Evolutionary conservation across 352 stramenopile species (phyloP).

Genomic region (Globisporangium takayamanum): DNA sequence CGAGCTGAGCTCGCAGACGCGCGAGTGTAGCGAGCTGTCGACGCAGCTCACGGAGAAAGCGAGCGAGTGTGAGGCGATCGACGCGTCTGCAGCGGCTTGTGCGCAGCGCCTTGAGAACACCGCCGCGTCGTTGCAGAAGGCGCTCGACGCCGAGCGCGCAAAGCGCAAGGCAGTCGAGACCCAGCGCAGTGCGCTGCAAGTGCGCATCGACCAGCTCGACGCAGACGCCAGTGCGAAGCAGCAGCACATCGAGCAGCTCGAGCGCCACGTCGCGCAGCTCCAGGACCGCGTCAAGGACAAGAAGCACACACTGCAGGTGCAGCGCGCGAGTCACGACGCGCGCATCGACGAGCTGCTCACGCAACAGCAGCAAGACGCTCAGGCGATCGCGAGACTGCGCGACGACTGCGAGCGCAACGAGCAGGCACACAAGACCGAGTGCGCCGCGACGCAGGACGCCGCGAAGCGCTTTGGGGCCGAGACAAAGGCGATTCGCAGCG

Average conservation of each 20-base stretch:
- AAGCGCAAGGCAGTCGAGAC: slow-evolving; percentile 48
- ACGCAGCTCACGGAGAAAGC: slow-evolving; percentile 30
- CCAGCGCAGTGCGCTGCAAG: slow-evolving; percentile 24
- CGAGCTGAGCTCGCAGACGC: slow-evolving; percentile 29
- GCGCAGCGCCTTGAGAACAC: slow-evolving; percentile 35
- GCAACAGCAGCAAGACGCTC: slow-evolving; percentile 30
- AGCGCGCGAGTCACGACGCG: slow-evolving; percentile 22
- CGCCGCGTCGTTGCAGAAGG: slow-evolving; percentile 31
- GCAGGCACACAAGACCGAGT: slow-evolving; percentile 20
- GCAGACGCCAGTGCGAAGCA: slow-evolving; percentile 20
- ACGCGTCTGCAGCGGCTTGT: slow-evolving; percentile 39
- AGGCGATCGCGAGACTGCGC: slow-evolving; percentile 31
- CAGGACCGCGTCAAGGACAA: slow-evolving; percentile 42
- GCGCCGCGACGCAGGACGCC: slow-evolving; percentile 13
- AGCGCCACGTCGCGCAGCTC: slow-evolving; percentile 25
- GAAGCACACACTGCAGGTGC: slow-evolving; percentile 38
- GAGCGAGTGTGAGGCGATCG: slow-evolving; percentile 28
- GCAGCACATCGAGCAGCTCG: slow-evolving; percentile 27
- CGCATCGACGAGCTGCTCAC: slow-evolving; percentile 29
- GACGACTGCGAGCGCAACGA: slow-evolving; percentile 27
- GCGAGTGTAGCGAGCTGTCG: slow-evolving; percentile 25
- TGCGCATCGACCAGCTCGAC: slow-evolving; percentile 32
- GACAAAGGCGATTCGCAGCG: slow-evolving; percentile 25
- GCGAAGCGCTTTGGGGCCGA: slow-evolving; percentile 23
- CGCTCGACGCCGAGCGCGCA: slow-evolving; percentile 29